Evolutionary conservation across 306 rosid genomes (phyloP), one percentile per base, ranked within the genome.

Genomic region (Vicia villosa): DNA sequence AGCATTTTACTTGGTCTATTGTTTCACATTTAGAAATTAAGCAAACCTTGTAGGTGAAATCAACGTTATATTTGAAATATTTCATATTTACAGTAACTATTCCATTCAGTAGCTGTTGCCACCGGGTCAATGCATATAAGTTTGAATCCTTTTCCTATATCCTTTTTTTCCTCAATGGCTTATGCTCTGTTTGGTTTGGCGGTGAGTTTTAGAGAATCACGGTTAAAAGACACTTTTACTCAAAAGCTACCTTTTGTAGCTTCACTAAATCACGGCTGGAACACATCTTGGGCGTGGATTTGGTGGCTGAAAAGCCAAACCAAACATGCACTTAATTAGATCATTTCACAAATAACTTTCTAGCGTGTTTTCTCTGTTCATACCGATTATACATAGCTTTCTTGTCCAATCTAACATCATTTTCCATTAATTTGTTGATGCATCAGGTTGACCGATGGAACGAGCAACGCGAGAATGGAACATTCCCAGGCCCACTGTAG

Each of bases 401-500:
- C 54, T 15, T 47, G 22, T 15, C 54, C 15, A 11, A 16, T 47
- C 79, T 63, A 61, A 66, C 69, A 3, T 1, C 61, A 52, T 10
- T 32, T 71, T 52, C 61, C 26, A 34, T 56, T 6, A n/a, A 14
- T 68, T 50, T 66, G 21, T 61, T 69, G 46, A 26, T 69, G 60
- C 66, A 56, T 54, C 92, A 95, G 99, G 49, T 95, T 52, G 99
- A 95, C 43, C 83, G 86, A 72, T 91, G 99, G 99, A 95, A 95
- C 40, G 99, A 95, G 79, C 99, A 91, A 77, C 89, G 97, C 79
- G 99, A 91, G 86, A 91, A 84, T 1, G 97, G 99, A 86, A 82
- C 95, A 64, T 95, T 91, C 78, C 99, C 99, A 10, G 97, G 99
- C 34, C 99, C 95, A 4, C 93, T 95, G 82, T 95, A 91, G 85